Percentiles rank a stretch among this genome's conserved stretches.
Evolutionary conservation across 345 rosid species (phyloP).

Genomic region (Kernera saxatilis): DNA sequence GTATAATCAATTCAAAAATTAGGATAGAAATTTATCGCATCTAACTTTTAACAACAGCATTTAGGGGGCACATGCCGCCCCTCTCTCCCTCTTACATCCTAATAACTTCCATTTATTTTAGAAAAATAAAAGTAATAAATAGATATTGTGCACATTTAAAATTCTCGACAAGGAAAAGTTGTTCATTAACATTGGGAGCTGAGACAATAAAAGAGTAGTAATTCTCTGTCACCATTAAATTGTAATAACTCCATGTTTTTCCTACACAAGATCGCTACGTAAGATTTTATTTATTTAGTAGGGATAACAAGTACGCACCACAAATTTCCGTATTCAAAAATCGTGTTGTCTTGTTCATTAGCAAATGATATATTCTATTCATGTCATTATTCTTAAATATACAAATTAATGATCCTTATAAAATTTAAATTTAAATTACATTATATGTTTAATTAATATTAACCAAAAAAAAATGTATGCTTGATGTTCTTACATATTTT

Average conservation of each 20-base stretch:
- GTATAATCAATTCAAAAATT: too few relatives aligned
- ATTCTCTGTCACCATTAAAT: slow-evolving; percentile 12
- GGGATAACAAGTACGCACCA: neutral
- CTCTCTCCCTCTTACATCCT: too few relatives aligned
- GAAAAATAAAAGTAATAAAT: neutral
- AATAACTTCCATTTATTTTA: neutral
- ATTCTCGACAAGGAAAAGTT: neutral
- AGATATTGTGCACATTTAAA: neutral
- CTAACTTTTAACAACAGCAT: too few relatives aligned
- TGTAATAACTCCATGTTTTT: neutral
- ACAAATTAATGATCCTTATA: neutral
- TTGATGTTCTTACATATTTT: neutral
- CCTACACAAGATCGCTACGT: neutral
- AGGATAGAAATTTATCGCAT: too few relatives aligned
- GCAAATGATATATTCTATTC: neutral
- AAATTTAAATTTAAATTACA: too few relatives aligned
- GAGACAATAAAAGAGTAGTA: slow-evolving; percentile 8
- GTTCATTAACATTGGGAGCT: neutral
- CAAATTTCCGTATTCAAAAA: neutral
- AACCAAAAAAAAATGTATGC: too few relatives aligned
- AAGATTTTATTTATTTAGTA: neutral
- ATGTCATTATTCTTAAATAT: neutral
- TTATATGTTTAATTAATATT: too few relatives aligned
- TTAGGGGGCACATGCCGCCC: too few relatives aligned
- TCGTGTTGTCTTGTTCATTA: neutral